Percentiles rank a stretch among this genome's conserved stretches.
Evolutionary conservation across 129 eudicot genomes (phyloP).

Genomic region (Escallonia rubra): DNA sequence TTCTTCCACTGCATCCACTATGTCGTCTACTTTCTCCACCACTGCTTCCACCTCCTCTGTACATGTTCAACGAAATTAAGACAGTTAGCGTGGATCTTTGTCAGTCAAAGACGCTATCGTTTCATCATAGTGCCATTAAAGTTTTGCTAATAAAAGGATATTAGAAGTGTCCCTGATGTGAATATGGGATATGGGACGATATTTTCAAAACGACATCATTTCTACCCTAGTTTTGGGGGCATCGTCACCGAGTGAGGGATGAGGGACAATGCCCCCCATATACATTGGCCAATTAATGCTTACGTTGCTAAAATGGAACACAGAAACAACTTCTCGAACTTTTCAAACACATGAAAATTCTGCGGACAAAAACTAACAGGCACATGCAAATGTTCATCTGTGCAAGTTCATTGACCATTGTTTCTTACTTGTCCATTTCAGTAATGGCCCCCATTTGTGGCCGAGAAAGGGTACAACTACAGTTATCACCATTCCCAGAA

Average conservation of each 20-base stretch:
- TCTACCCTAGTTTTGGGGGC: too few species aligned
- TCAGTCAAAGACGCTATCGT: neutral
- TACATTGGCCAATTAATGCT: too few species aligned
- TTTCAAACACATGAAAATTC: neutral
- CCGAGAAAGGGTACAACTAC: slow-evolving; percentile 44
- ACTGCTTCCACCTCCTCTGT: slow-evolving; percentile 14
- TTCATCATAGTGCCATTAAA: neutral
- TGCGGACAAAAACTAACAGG: neutral
- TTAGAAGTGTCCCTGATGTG: neutral
- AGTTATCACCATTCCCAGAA: slow-evolving; percentile 45
- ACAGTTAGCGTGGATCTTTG: neutral
- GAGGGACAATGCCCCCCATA: too few species aligned
- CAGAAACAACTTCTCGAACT: neutral
- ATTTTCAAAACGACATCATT: neutral
- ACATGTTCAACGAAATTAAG: neutral
- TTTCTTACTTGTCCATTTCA: slow-evolving; percentile 14
- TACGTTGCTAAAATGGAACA: neutral
- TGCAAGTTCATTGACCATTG: neutral
- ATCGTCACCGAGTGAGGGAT: too few species aligned
- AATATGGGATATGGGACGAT: neutral
- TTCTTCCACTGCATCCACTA: slow-evolving; percentile 26
- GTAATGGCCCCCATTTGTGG: slow-evolving; percentile 57
- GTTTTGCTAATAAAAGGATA: neutral
- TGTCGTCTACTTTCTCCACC: slow-evolving; percentile 20
- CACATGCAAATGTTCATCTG: neutral